Evolutionary conservation across 2,329 filamentous ascomycete species (phyloP), one percentile per base, ranked within the genome.

Genomic region (Aspergillus nomiae): DNA sequence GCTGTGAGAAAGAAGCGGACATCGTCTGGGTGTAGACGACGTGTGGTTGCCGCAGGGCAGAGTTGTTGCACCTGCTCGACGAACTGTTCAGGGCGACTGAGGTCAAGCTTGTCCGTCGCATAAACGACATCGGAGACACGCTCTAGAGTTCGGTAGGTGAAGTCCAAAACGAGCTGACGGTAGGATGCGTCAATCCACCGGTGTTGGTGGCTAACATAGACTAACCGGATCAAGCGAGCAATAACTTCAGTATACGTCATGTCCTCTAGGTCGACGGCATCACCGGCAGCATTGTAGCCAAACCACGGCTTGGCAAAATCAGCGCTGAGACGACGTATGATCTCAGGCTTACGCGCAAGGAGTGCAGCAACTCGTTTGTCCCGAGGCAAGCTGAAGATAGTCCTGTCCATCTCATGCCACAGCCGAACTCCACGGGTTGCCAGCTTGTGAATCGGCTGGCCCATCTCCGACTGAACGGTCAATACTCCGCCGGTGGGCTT

Each of bases 271-370:
- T 96, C 92, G 21, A 94, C 90, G 9, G 90, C 86, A 75, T 92
- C 83, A 58, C 92, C 91, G 43, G 85, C 84, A 72, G 87, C 87
- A 82, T 96, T 94, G 67, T 88, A 87, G 57, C 92, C 93, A 73
- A 97, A 97, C 93, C 93, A 97, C 9, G 94, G 92, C 81, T 96
- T 96, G 72, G 96, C 92, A 84, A 92, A 97, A 77, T 97, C 92
- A 63, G 92, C 90, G 74, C 96, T 97, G 71, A 97, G 86, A 76
- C 92, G 94, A 82, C 92, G 89, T 80, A 97, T 96, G 76, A 96
- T 95, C 79, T 94, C 89, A 30, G 90, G 89, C 82, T 93, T 93
- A 81, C 91, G 90, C 54, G 96, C 84, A 80, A 94, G 92, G 2
- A 41, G 38, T 41, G 38, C 38, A n/a, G 89, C 84, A 19, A 95